phyloP scores from a whole-genome alignment of 495 filamentous ascomycete genomes.

The Aspergillus sclerotioniger region DNA sequence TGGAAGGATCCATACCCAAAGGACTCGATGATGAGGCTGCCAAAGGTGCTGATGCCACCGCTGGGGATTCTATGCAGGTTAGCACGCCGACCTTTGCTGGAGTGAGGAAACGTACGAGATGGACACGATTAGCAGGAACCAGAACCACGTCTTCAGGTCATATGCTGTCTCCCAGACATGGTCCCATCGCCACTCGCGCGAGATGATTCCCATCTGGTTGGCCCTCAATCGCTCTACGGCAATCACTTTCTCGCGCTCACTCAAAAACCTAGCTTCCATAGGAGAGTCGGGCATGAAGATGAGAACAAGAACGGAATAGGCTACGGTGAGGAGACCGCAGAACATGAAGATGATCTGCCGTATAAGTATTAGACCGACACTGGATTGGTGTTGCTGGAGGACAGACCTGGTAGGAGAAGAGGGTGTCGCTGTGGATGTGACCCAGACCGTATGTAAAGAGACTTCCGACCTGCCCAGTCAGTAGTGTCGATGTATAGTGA shows the following conservation, averaged over 20 bases:
- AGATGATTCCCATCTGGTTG: constrained; percentile 55
- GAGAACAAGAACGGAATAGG: constrained; percentile 37
- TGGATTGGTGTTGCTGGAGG: background rate
- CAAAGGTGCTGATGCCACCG: constrained; percentile 37
- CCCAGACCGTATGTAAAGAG: constrained; percentile 56
- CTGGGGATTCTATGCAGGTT: constrained; percentile 22
- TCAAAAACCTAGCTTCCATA: constrained; percentile 43
- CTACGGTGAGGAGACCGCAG: constrained; percentile 40
- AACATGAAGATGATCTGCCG: constrained; percentile 54
- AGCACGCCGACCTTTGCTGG: background rate
- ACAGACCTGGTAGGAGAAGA: constrained; percentile 47
- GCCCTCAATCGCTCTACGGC: constrained; percentile 51
- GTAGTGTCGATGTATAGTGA: background rate
- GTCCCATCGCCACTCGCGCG: constrained; percentile 45
- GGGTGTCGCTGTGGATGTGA: constrained; percentile 45
- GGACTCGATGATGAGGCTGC: constrained; percentile 34
- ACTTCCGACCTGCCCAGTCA: constrained; percentile 19
- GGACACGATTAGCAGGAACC: constrained; percentile 26
- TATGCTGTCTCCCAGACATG: constrained; percentile 44
- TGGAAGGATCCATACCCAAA: constrained; percentile 35
- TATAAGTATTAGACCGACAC: background rate
- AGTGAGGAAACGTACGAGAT: constrained; percentile 23
- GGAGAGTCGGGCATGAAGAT: constrained; percentile 52
- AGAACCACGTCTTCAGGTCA: constrained; percentile 42
- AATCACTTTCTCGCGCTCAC: constrained; percentile 43